These are phyloP conservation scores for Juglanconis oblonga DNA, from an alignment of 2,329 filamentous ascomycete genomes.

Conservation along the genomic window DNA sequence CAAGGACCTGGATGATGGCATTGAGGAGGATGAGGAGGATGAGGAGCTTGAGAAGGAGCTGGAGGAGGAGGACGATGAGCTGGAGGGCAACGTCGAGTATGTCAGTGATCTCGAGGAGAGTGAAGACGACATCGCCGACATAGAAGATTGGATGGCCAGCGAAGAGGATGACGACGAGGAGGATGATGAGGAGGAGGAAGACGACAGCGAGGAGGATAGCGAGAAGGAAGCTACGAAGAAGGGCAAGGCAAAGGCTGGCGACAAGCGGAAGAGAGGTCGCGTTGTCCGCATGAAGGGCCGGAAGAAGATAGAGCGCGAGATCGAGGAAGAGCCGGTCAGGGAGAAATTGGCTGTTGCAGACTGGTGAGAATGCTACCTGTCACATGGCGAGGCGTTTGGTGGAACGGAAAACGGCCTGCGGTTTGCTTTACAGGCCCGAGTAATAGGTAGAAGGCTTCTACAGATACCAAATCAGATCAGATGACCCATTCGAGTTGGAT, in stretches of 20 bases:
- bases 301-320: constrained; percentile 77
- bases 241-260: constrained; percentile 57
- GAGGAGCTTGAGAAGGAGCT: constrained; percentile 64
- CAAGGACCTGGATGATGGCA: constrained; percentile 83
- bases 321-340: constrained; percentile 59
- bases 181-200: constrained; percentile 56
- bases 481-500: background rate
- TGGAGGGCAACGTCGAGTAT: constrained; percentile 82
- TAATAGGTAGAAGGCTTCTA: constrained; percentile 3
- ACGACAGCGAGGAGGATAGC: constrained; percentile 47
- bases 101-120: constrained; percentile 87
- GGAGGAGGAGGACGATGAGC: constrained; percentile 64
- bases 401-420: background rate
- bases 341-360: constrained; percentile 31
- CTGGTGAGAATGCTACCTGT: background rate
- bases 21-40: constrained; percentile 73
- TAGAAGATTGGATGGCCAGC: constrained; percentile 91
- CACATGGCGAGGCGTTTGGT: constrained; percentile 9
- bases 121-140: constrained; percentile 73
- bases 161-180: constrained; percentile 61
- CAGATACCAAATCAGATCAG: background rate
- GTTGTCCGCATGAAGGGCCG: constrained; percentile 48
- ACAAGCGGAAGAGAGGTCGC: constrained; percentile 50
- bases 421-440: background rate
- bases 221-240: constrained; percentile 32